Conservation (phyloP, 805 yeast species). For the Candida yuanshanica region DNA sequence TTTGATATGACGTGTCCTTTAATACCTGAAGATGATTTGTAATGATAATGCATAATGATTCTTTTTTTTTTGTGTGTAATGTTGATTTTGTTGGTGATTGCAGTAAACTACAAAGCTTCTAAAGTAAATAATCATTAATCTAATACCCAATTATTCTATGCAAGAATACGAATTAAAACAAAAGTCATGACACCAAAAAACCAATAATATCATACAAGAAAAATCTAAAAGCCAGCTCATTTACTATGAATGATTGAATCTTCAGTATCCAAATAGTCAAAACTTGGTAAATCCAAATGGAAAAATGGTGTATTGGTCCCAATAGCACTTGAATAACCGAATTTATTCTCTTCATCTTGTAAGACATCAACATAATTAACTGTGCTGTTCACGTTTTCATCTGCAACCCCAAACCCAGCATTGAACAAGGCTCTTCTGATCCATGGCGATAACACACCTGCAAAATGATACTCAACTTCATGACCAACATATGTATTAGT, state of each 20-base stretch:
- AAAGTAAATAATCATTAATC: too few species aligned
- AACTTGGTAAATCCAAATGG: conserved; percentile 69
- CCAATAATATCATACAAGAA: background rate
- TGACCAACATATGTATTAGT: conserved; percentile 69
- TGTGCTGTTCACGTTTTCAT: conserved; percentile 30
- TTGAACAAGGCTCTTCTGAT: conserved; percentile 67
- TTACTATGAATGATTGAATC: conserved; percentile 30
- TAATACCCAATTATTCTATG: too few species aligned
- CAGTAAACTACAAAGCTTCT: too few species aligned
- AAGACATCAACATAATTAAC: conserved; percentile 20
- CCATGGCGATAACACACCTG: conserved; percentile 85
- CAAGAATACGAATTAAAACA: too few species aligned
- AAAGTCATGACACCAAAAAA: background rate
- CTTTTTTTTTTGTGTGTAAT: too few species aligned
- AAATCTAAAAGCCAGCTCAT: conserved; percentile 20
- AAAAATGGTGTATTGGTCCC: conserved; percentile 69
- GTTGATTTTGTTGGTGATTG: too few species aligned
- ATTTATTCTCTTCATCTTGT: conserved; percentile 20
- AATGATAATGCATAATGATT: background rate
- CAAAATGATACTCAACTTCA: conserved; percentile 85
- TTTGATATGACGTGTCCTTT: conserved; percentile 43
- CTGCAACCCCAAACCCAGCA: conserved; percentile 65
- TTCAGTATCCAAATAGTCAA: conserved; percentile 16
- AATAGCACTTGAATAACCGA: conserved; percentile 45
- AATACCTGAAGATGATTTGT: conserved; percentile 35